Percentiles rank a stretch among this genome's conserved stretches.
Evolutionary conservation across 2,329 filamentous ascomycete species (phyloP).

Genomic region (Tolypocladium pustulatum): DNA sequence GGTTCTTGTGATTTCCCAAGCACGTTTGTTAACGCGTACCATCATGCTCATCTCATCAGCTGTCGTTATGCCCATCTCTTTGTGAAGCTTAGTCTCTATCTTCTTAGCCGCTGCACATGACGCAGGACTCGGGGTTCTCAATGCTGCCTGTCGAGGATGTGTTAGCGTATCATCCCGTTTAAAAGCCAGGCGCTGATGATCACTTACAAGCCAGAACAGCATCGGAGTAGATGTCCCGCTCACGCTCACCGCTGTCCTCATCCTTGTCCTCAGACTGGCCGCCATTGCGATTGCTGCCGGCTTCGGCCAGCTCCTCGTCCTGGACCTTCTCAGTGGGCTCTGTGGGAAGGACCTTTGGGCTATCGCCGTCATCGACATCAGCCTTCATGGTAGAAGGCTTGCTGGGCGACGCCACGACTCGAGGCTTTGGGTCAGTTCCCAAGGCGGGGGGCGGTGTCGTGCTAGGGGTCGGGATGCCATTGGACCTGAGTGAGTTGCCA

Average conservation of each 20-base stretch:
- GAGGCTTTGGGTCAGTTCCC: constrained; percentile 26
- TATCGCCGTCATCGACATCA: constrained; percentile 66
- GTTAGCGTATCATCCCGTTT: constrained; percentile 16
- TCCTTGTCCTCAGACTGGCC: constrained; percentile 64
- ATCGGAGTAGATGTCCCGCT: constrained; percentile 91
- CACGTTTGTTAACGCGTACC: constrained; percentile 10
- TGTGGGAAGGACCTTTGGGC: constrained; percentile 65
- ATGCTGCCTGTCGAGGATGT: constrained; percentile 59
- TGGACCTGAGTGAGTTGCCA: constrained; percentile 28
- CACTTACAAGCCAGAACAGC: constrained; percentile 74
- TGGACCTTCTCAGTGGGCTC: constrained; percentile 55
- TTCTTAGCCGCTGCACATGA: constrained; percentile 90
- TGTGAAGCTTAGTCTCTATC: not conserved
- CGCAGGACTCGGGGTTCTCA: constrained; percentile 86
- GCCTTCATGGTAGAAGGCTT: constrained; percentile 64
- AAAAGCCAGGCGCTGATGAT: not conserved
- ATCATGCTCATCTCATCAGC: constrained; percentile 19
- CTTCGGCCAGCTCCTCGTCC: constrained; percentile 54
- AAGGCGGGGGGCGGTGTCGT: constrained; percentile 49
- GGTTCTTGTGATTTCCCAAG: not conserved
- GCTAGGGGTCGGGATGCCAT: constrained; percentile 59
- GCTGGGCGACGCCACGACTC: constrained; percentile 44
- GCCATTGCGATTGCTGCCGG: constrained; percentile 33
- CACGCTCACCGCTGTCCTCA: constrained; percentile 60
- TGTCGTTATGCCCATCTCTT: constrained; percentile 14